Base-by-base conservation (phyloP, 768 basidiomycete genomes). In the Podaxis sp. region DNA sequence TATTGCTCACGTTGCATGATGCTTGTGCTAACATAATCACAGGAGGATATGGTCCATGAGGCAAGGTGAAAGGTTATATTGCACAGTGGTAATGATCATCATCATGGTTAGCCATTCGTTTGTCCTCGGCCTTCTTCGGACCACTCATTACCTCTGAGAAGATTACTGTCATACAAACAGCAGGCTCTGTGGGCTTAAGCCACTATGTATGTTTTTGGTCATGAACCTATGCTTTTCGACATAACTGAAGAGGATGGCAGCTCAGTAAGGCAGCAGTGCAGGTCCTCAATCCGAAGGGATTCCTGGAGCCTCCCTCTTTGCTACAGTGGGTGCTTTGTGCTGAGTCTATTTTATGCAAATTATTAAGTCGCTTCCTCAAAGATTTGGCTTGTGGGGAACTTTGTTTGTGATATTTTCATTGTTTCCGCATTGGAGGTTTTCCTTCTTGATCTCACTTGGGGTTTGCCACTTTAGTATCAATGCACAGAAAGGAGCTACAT, bases 41-140 rank as follows among this genome's bases (percentile, higher is more conserved):
- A 54, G 52, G 52, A 54, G 52, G 37, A 54, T 54, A 18, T 54
- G 52, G 52, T 54, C 52, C 13, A 37, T 54, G 52, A 40, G 28
- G 21, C 21, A 37, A 38, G 52, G 18, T 14, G 52, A 54, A 37
- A 37, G 18, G 18, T 4, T 36, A 37, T 54, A 37, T 13, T 27
- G 52, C 35, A 18, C 28, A 4, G 35, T 54, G 37, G 10, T 35
- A 18, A 35, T 10, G 52, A 18, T 54, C 21, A 38, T 37, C 36
- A 37, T 36, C 9, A 54, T 38, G 52, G 52, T 54, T 16, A 40
- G 52, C 2, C n/a, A 9, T 13, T 32, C 50, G 13, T 28, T 37
- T 23, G 1, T 54, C 21, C 2, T 10, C 21, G 23, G 11, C 21
- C 7, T 21, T 38, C 18, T 18, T 2, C 23, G 2, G 2, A n/a